phyloP scores from a whole-genome alignment of 2,329 filamentous ascomycete species.

The Verticillium klebahnii region DNA sequence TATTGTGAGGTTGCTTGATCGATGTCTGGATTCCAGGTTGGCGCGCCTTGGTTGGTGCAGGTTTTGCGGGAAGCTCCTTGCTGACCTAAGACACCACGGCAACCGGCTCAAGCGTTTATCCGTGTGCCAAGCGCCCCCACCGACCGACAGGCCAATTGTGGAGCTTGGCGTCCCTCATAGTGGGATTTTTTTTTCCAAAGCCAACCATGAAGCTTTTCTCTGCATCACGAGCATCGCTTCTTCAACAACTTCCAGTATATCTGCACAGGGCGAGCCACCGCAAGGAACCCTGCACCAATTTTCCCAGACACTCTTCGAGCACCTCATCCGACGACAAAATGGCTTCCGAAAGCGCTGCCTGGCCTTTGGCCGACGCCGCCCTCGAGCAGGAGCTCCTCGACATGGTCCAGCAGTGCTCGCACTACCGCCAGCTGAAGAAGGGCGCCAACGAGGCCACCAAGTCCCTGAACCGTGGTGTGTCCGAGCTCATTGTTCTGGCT shows the following conservation, averaged over 20 bases:
- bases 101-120: not conserved
- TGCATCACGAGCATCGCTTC: slow-evolving; percentile 2
- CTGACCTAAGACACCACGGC: slow-evolving; percentile 1
- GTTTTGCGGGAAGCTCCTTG: slow-evolving; percentile 29
- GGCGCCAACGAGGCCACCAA: slow-evolving; percentile 85
- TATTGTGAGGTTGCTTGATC: slow-evolving; percentile 13
- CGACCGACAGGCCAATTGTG: not conserved
- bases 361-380: slow-evolving; percentile 68
- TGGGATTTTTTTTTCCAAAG: slow-evolving; percentile 12
- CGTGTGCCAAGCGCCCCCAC: not conserved
- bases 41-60: slow-evolving; percentile 30
- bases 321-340: not conserved
- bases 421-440: slow-evolving; percentile 79
- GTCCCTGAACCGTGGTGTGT: slow-evolving; percentile 84
- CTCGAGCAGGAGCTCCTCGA: slow-evolving; percentile 81
- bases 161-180: slow-evolving; percentile 2
- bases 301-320: not conserved
- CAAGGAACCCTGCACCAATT: slow-evolving; percentile 50
- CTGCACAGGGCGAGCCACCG: slow-evolving; percentile 53
- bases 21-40: slow-evolving; percentile 34
- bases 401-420: slow-evolving; percentile 66
- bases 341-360: slow-evolving; percentile 34
- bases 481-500: slow-evolving; percentile 83
- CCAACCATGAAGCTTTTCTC: not conserved
- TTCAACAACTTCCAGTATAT: slow-evolving; percentile 12